A percentile compares a stretch with the other conserved stretches of the same genome.
These are phyloP conservation scores for Penicillium capsulatum DNA, from an alignment of 2,329 filamentous ascomycete species.

Conservation along the genomic window DNA sequence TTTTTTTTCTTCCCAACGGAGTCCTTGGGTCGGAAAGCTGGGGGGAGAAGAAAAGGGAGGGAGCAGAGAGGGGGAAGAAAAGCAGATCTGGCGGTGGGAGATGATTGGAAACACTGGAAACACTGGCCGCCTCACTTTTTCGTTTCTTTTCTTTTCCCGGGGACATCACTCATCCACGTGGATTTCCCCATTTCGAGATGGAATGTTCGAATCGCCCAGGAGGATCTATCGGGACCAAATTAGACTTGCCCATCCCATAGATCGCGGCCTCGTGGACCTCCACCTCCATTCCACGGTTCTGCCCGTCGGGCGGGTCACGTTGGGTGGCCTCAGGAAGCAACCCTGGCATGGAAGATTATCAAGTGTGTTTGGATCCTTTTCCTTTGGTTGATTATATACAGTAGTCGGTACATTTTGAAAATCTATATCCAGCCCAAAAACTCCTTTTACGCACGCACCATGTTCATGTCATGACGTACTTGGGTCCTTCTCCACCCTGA, in stretches of 20 bases:
- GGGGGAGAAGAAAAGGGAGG: conserved; percentile 10
- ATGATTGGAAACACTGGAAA: conserved; percentile 12
- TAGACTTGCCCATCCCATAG: neutral
- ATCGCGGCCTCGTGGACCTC: conserved; percentile 19
- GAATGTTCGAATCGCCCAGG: too few species aligned
- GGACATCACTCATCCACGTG: conserved; percentile 19
- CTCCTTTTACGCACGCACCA: neutral
- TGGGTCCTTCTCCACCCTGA: conserved; percentile 76
- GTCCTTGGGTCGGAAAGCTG: conserved; percentile 1
- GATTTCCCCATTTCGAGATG: conserved; percentile 6
- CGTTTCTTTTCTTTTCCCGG: conserved; percentile 9
- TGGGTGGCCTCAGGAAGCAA: too few species aligned
- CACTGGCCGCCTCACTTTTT: conserved; percentile 25
- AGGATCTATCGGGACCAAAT: too few species aligned
- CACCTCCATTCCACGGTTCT: conserved; percentile 27
- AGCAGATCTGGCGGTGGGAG: conserved; percentile 23
- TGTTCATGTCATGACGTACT: conserved; percentile 57
- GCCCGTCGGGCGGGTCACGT: conserved; percentile 4
- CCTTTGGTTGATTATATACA: conserved; percentile 11
- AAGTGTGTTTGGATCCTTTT: too few species aligned
- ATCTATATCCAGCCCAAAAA: conserved; percentile 1
- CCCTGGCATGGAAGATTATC: too few species aligned
- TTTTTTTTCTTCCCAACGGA: conserved; percentile 1
- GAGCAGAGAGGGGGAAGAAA: conserved; percentile 8
- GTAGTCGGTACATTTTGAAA: neutral